Percentiles rank a stretch among this genome's conserved stretches.
Conservation (phyloP, 805 yeast species). For the Torulaspora quercuum region DNA sequence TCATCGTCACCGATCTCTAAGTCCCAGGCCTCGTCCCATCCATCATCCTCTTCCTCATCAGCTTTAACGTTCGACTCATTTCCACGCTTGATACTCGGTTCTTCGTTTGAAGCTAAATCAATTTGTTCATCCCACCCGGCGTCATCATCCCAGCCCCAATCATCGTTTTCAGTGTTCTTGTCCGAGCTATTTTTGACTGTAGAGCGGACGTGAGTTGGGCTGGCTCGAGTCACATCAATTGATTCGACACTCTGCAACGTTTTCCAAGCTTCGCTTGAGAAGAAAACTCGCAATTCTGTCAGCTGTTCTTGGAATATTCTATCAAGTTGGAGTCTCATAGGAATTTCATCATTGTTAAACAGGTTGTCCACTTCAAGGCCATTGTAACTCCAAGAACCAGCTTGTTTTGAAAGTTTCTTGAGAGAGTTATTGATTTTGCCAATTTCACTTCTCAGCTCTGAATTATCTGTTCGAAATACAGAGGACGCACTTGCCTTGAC, state of each 20-base stretch:
- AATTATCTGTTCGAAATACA: constrained; percentile 18
- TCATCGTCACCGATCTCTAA: constrained; percentile 19
- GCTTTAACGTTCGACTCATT: constrained; percentile 5
- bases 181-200: too few relatives aligned
- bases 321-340: constrained; percentile 28
- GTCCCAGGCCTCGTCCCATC: constrained; percentile 30
- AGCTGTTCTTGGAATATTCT: constrained; percentile 23
- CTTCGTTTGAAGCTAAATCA: constrained; percentile 21
- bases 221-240: constrained; percentile 4
- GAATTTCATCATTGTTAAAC: constrained; percentile 24
- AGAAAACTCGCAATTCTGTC: constrained; percentile 16
- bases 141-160: constrained; percentile 18
- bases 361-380: constrained; percentile 20
- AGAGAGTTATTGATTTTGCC: constrained; percentile 15
- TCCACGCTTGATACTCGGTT: constrained; percentile 6
- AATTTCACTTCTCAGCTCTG: constrained; percentile 11
- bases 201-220: too few relatives aligned
- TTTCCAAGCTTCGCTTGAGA: constrained; percentile 16
- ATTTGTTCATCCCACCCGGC: constrained; percentile 29
- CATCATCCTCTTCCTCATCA: constrained; percentile 16
- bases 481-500: constrained; percentile 24
- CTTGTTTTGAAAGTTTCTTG: constrained; percentile 11
- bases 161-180: constrained; percentile 6
- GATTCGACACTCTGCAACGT: constrained; percentile 2
- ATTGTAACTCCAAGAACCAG: constrained; percentile 19